Evolutionary conservation across 208 protist genomes (phyloP).

Genomic region (Borovskyia barvae): DNA sequence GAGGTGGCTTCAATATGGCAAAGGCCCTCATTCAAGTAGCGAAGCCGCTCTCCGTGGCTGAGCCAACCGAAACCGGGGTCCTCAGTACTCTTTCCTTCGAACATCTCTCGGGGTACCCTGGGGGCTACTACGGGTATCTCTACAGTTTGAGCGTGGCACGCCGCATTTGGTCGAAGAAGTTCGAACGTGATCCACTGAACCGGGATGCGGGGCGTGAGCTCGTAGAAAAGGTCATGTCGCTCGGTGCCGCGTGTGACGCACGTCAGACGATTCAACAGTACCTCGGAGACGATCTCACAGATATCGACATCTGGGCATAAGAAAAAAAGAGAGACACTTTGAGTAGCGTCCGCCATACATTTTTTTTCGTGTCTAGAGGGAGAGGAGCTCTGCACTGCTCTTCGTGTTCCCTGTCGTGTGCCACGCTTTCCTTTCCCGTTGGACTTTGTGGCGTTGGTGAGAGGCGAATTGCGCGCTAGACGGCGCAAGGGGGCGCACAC

Average conservation of each 20-base stretch:
- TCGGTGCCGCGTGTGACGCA: constrained; percentile 86
- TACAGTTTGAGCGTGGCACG: constrained; percentile 89
- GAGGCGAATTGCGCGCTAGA: too few species aligned
- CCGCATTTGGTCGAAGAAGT: constrained; percentile 91
- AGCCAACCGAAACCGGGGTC: constrained; percentile 66
- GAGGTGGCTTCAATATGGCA: constrained; percentile 78
- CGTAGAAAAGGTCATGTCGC: constrained; percentile 81
- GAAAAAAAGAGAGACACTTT: constrained; percentile 5
- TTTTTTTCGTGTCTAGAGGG: neutral
- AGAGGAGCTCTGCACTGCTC: too few species aligned
- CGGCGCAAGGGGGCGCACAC: too few species aligned
- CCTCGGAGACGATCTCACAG: constrained; percentile 78
- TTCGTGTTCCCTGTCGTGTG: too few species aligned
- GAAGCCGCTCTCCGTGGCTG: constrained; percentile 73
- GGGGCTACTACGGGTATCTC: constrained; percentile 91
- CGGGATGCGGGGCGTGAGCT: constrained; percentile 76
- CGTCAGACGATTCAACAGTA: constrained; percentile 77
- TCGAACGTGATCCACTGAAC: constrained; percentile 85
- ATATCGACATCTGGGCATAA: constrained; percentile 88
- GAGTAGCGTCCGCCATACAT: neutral
- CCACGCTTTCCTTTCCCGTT: too few species aligned
- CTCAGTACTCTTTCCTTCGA: constrained; percentile 84
- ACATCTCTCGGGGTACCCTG: constrained; percentile 90
- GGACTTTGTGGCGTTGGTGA: too few species aligned
- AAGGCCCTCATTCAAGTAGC: constrained; percentile 78